Percentiles rank a stretch among this genome's conserved stretches.
Evolutionary conservation across 2,329 filamentous ascomycete genomes (phyloP).

Genomic region (Phyllachora maydis): DNA sequence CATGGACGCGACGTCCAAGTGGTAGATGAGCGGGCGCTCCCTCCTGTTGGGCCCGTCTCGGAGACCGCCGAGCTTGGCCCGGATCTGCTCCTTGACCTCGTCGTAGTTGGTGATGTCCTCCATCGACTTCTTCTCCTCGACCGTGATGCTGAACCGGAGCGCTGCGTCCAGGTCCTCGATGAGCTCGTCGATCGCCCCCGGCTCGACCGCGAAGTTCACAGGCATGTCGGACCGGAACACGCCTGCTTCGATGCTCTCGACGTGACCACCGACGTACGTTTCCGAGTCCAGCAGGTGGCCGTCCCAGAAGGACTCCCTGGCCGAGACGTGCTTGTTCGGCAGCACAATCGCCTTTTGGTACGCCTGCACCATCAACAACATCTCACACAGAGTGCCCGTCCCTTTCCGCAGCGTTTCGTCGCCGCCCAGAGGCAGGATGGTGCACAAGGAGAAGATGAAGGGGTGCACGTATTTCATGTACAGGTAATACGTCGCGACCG

Average conservation of each 20-base stretch:
- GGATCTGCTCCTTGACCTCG: constrained; percentile 69
- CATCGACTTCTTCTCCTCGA: constrained; percentile 67
- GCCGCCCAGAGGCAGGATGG: constrained; percentile 79
- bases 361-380: constrained; percentile 97
- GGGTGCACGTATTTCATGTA: constrained; percentile 99
- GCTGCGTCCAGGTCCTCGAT: constrained; percentile 72
- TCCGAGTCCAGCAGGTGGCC: constrained; percentile 91
- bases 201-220: constrained; percentile 81
- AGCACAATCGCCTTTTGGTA: constrained; percentile 82
- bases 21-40: constrained; percentile 84
- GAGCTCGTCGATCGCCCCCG: constrained; percentile 75
- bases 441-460: constrained; percentile 97
- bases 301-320: constrained; percentile 88
- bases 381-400: constrained; percentile 96
- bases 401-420: constrained; percentile 90
- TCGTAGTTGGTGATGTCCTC: constrained; percentile 68
- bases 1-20: constrained; percentile 97
- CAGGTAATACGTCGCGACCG: constrained; percentile 93
- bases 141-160: constrained; percentile 65
- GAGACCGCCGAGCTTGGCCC: constrained; percentile 45
- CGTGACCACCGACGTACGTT: constrained; percentile 94
- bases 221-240: constrained; percentile 94
- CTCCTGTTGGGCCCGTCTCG: constrained; percentile 67
- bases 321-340: constrained; percentile 86
- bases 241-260: constrained; percentile 96